Base-by-base conservation (phyloP, 495 filamentous ascomycete species). In the Diplogelasinospora grovesii region DNA sequence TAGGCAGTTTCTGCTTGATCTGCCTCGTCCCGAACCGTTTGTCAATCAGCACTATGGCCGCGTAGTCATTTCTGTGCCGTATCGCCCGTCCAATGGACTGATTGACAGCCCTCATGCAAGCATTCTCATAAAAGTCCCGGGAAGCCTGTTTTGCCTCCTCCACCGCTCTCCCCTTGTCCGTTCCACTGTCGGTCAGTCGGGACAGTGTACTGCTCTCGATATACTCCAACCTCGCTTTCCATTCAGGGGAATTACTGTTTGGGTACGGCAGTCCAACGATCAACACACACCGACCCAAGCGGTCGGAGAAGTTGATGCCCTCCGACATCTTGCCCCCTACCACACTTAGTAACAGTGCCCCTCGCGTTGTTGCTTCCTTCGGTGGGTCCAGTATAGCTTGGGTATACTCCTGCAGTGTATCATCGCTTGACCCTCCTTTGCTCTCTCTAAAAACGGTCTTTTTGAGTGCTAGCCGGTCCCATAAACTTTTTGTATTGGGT, bases 251-350 rank as follows among this genome's bases (percentile, higher is more conserved):
- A 53, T 84, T 76, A 39, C 85, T 82, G 51, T 98, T 98, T 4
- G 92, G 90, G 57, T 92, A 98, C 1, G 92, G 92, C 0, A 97
- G 68, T 2, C 92, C 92, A 29, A 97, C 77, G 31, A 97, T 83
- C 5, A 95, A 58, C 25, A 98, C 86, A 32, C 85, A 89, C 26
- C 92, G 79, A 3, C 92, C 92, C 8, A 98, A 78, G 10, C 74
- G 72, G 57, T 98, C 92, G 10, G 88, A 89, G 70, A 98, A 98
- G 62, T 98, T 98, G 67, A 98, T 97, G 40, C 92, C 92, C 64
- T 98, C 92, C 38, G 84, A 90, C 63, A 98, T 76, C 48, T 89
- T 92, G 22, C 92, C 92, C 26, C 92, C 90, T 3, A 98, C 81
- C n/a, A 98, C 87, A 25, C 85, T 85, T n/a, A 98, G 74, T 2